These are phyloP conservation scores for Jatropha multifida DNA, from an alignment of 441 rosid species.

Conservation along the genomic window DNA sequence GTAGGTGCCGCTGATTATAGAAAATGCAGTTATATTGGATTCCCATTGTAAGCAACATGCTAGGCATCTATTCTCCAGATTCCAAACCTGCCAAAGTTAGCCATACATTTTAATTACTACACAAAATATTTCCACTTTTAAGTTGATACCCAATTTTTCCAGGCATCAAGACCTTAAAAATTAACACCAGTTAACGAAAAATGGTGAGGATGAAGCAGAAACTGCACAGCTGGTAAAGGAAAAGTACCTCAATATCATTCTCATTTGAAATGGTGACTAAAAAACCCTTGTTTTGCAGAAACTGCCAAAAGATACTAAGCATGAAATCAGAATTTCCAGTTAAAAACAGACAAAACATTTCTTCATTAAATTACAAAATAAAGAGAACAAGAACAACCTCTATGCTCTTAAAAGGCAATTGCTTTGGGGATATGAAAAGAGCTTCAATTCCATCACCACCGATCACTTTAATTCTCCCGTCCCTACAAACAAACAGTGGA, in stretches of 20 bases:
- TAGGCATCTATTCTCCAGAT: conserved; percentile 46
- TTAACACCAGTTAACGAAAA: background rate
- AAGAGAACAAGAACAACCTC: conserved; percentile 40
- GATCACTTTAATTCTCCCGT: conserved; percentile 64
- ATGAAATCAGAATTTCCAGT: conserved; percentile 5
- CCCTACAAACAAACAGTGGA: conserved; percentile 33
- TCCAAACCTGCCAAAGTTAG: conserved; percentile 51
- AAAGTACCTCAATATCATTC: conserved; percentile 57
- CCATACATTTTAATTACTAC: background rate
- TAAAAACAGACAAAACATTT: background rate
- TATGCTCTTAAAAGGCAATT: conserved; percentile 48
- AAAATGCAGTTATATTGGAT: conserved; percentile 61
- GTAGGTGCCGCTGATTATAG: conserved; percentile 49
- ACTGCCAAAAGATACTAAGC: conserved; percentile 44
- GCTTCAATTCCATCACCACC: conserved; percentile 71
- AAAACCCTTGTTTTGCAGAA: conserved; percentile 57
- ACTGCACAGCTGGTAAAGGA: conserved; percentile 4
- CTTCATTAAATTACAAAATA: background rate
- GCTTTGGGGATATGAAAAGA: conserved; percentile 48
- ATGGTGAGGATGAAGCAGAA: background rate
- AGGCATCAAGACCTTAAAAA: background rate
- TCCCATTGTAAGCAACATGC: conserved; percentile 52
- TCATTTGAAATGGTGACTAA: conserved; percentile 52
- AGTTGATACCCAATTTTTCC: background rate
- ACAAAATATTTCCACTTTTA: background rate